Evolutionary conservation across 176 grass and related monocot genomes (phyloP).

Genomic region (Bonia amplexicaulis): DNA sequence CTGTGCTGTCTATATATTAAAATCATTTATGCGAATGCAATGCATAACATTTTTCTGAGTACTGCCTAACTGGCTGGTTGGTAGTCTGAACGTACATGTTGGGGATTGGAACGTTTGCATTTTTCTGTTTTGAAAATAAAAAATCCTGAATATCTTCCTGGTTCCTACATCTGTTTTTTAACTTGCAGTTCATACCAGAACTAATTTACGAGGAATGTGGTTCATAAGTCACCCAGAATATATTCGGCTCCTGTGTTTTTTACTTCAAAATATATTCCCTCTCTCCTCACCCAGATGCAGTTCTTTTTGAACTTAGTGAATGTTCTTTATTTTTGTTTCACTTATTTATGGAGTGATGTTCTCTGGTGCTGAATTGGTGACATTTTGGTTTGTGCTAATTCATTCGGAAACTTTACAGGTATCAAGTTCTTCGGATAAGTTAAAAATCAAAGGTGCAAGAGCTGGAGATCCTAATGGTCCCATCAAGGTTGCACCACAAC

Average conservation of each 20-base stretch:
- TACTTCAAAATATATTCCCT: neutral
- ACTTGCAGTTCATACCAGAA: neutral
- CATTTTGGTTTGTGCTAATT: conserved; percentile 27
- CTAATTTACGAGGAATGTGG: neutral
- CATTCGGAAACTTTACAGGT: conserved; percentile 21
- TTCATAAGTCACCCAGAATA: neutral
- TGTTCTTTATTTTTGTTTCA: conserved; percentile 18
- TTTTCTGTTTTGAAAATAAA: neutral
- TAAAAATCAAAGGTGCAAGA: conserved; percentile 56
- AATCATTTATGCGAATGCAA: neutral
- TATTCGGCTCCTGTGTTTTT: neutral
- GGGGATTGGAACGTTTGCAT: neutral
- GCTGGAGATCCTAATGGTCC: conserved; percentile 43
- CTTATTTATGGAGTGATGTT: conserved; percentile 17
- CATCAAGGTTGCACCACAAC: conserved; percentile 41
- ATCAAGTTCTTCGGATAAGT: conserved; percentile 49
- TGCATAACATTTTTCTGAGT: neutral
- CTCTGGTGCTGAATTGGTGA: neutral
- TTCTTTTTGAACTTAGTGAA: neutral
- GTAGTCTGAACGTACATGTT: neutral
- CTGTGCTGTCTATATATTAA: neutral
- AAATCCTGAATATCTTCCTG: neutral
- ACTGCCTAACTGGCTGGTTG: neutral
- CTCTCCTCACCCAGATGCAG: neutral
- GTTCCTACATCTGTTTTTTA: neutral